Percentiles rank a stretch among this genome's conserved stretches.
phyloP scores from a whole-genome alignment of 179 eudicot genomes.

The Corrigiola litoralis region DNA sequence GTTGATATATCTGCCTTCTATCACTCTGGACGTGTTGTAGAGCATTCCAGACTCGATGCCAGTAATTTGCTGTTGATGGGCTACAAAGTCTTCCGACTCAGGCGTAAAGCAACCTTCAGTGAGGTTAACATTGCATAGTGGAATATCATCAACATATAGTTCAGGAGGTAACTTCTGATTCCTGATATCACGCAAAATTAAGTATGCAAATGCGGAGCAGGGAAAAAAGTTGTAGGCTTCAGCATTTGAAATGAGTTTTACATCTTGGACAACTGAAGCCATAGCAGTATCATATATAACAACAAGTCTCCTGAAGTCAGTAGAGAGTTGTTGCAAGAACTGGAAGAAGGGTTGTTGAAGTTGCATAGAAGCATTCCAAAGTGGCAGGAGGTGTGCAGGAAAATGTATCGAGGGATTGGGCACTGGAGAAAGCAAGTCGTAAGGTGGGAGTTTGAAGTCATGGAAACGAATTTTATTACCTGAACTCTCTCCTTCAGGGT shows the following conservation, averaged over 20 bases:
- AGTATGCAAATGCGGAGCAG: not conserved
- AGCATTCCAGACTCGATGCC: not conserved
- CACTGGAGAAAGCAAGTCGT: not conserved
- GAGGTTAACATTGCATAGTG: not conserved
- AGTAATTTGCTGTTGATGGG: not conserved
- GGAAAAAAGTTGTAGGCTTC: not conserved
- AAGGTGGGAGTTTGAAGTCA: not conserved
- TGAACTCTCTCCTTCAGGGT: not conserved
- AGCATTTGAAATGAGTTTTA: not conserved
- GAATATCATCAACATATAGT: not conserved
- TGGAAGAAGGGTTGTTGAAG: not conserved
- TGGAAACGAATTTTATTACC: not conserved
- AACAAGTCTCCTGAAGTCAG: not conserved
- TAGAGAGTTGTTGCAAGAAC: not conserved
- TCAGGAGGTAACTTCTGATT: not conserved
- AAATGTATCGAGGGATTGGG: not conserved
- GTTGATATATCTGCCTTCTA: not conserved
- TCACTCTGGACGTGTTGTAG: not conserved
- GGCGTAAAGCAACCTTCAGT: not conserved
- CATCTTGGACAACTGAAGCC: not conserved
- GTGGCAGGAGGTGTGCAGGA: not conserved
- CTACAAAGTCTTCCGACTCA: not conserved
- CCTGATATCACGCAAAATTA: not conserved
- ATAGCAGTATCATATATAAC: not conserved
- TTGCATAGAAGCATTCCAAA: not conserved